Conservation (phyloP, 305 asterid species). For the Fraxinus latifolia region DNA sequence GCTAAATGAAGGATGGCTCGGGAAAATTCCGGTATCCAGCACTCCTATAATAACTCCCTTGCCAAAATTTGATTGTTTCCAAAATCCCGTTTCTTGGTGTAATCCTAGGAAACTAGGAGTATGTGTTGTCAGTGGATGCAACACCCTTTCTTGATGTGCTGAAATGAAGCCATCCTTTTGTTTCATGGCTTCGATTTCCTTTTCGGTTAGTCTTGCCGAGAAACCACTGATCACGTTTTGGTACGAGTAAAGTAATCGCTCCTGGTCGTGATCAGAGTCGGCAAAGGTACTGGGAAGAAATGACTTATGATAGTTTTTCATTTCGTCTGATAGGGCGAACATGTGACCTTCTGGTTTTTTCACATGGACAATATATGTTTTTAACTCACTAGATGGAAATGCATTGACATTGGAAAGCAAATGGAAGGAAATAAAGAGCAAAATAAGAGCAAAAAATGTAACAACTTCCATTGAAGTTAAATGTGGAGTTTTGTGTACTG, state of each 20-base stretch:
- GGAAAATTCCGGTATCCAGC: slow-evolving; percentile 31
- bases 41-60: slow-evolving; percentile 31
- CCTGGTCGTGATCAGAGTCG: neutral
- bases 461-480: slow-evolving; percentile 12
- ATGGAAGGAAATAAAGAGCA: slow-evolving; percentile 5
- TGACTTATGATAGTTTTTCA: slow-evolving; percentile 18
- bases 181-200: slow-evolving; percentile 21
- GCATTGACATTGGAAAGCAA: neutral
- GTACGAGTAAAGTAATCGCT: slow-evolving; percentile 26
- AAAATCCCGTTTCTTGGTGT: slow-evolving; percentile 27
- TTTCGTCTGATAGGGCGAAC: slow-evolving; percentile 5
- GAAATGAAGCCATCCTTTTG: slow-evolving; percentile 30
- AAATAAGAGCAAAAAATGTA: slow-evolving; percentile 5
- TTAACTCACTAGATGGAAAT: neutral
- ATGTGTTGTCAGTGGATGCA: slow-evolving; percentile 31
- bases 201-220: slow-evolving; percentile 26
- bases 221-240: slow-evolving; percentile 28
- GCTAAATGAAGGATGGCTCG: slow-evolving; percentile 31
- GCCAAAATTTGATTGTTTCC: slow-evolving; percentile 28
- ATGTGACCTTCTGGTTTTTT: neutral
- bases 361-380: slow-evolving; percentile 32
- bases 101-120: slow-evolving; percentile 33
- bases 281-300: slow-evolving; percentile 12
- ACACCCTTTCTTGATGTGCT: slow-evolving; percentile 27
- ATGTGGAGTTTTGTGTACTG: neutral